Evolutionary conservation across 2,329 filamentous ascomycete genomes (phyloP).

Genomic region (Stemphylium vesicarium): DNA sequence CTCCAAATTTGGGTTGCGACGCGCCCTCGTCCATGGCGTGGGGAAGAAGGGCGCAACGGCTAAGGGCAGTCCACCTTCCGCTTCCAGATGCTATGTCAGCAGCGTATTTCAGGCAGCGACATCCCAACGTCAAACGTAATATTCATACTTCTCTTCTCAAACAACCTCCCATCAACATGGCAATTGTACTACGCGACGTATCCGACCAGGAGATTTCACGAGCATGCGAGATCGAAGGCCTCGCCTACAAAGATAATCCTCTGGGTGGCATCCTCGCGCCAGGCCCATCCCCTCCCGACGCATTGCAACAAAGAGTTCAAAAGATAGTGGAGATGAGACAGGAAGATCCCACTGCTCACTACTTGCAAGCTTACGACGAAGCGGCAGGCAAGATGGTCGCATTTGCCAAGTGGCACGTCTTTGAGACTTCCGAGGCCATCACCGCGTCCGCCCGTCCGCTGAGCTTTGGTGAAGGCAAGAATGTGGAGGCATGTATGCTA

Average conservation of each 20-base stretch:
- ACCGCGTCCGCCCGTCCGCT: constrained; percentile 17
- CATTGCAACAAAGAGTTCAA: constrained; percentile 8
- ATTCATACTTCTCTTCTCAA: background rate
- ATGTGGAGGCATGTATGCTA: constrained; percentile 30
- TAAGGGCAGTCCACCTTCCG: too few relatives aligned
- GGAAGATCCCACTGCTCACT: constrained; percentile 18
- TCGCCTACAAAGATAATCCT: constrained; percentile 27
- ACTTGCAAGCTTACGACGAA: constrained; percentile 35
- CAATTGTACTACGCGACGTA: constrained; percentile 28
- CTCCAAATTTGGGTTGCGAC: too few relatives aligned
- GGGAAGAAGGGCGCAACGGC: too few relatives aligned
- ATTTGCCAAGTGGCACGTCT: constrained; percentile 40
- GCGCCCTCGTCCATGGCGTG: too few relatives aligned
- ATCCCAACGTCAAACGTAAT: too few relatives aligned
- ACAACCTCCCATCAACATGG: constrained; percentile 18
- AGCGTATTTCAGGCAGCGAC: too few relatives aligned
- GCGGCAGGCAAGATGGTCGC: constrained; percentile 34
- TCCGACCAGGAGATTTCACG: constrained; percentile 33
- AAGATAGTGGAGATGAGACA: constrained; percentile 18
- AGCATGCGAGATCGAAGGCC: constrained; percentile 27
- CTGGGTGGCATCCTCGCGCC: constrained; percentile 31
- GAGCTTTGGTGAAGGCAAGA: constrained; percentile 23
- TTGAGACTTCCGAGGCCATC: constrained; percentile 23
- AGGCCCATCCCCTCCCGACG: constrained; percentile 30
- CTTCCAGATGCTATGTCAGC: too few relatives aligned